These are phyloP conservation scores for Drosera capensis DNA, from an alignment of 148 eudicot genomes.

Conservation along the genomic window DNA sequence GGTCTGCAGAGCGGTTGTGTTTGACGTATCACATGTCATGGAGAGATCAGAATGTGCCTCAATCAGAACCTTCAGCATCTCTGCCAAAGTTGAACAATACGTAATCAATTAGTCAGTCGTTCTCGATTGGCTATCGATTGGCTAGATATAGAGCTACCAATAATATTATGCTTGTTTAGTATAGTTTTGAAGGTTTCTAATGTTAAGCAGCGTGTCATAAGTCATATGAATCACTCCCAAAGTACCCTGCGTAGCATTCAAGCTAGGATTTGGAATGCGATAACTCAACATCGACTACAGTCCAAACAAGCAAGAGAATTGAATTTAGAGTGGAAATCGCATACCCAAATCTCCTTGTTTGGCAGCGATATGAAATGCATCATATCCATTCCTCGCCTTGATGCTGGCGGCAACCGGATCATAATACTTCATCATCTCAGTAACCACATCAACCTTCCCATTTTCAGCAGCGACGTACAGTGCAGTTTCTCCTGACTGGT, in stretches of 20 bases:
- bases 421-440: slow-evolving; percentile 14
- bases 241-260: too few relatives aligned
- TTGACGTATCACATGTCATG: slow-evolving; percentile 63
- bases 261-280: too few relatives aligned
- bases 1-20: slow-evolving; percentile 78
- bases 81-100: slow-evolving; percentile 22
- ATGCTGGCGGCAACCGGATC: slow-evolving; percentile 55
- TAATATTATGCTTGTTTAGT: too few relatives aligned
- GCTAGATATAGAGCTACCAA: too few relatives aligned
- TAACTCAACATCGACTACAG: too few relatives aligned
- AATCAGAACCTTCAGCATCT: slow-evolving; percentile 49
- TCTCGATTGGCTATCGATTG: too few relatives aligned
- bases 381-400: slow-evolving; percentile 76
- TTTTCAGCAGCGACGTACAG: slow-evolving; percentile 65
- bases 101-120: too few relatives aligned
- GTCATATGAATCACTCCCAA: too few relatives aligned
- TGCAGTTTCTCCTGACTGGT: slow-evolving; percentile 69
- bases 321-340: slow-evolving; percentile 2
- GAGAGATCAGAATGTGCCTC: slow-evolving; percentile 75
- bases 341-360: slow-evolving; percentile 63
- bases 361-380: slow-evolving; percentile 81
- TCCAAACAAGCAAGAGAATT: too few relatives aligned
- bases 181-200: too few relatives aligned
- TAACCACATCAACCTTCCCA: slow-evolving; percentile 41
- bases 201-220: too few relatives aligned